Percentiles rank a stretch among this genome's conserved stretches.
Conservation (phyloP, 2,329 filamentous ascomycete genomes). For the Exophiala calicioides region DNA sequence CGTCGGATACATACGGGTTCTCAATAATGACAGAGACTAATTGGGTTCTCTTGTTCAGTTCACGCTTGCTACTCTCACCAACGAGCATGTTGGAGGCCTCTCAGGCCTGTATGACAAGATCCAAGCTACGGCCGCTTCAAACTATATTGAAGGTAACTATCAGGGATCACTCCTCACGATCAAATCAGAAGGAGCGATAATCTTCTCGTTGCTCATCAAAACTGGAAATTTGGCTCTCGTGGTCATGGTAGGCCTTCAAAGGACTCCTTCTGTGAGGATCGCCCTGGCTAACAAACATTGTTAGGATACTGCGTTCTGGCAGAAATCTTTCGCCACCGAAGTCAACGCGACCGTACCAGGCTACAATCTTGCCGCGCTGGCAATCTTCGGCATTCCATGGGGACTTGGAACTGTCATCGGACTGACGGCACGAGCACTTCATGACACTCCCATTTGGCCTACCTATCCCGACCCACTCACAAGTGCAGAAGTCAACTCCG, state of each 20-base stretch:
- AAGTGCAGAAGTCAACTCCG: constrained; percentile 43
- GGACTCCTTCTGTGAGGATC: background rate
- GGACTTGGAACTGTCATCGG: constrained; percentile 50
- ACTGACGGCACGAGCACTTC: constrained; percentile 46
- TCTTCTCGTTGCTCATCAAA: constrained; percentile 50
- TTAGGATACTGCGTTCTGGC: constrained; percentile 55
- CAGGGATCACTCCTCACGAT: constrained; percentile 51
- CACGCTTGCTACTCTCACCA: constrained; percentile 46
- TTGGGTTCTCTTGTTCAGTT: constrained; percentile 34
- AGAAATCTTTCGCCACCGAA: constrained; percentile 53
- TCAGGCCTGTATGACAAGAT: constrained; percentile 51
- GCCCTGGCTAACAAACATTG: background rate
- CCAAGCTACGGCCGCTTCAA: constrained; percentile 43
- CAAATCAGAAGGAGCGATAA: constrained; percentile 47
- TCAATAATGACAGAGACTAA: background rate
- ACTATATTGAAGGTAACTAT: constrained; percentile 50
- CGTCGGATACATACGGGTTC: too few relatives aligned
- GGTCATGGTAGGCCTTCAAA: constrained; percentile 40
- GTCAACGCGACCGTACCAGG: constrained; percentile 50
- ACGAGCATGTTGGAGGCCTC: constrained; percentile 47
- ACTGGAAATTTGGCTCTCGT: constrained; percentile 54
- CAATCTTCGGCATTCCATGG: constrained; percentile 52
- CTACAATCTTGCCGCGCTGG: constrained; percentile 48
- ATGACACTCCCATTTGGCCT: constrained; percentile 49
- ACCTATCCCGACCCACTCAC: constrained; percentile 47